Conservation (phyloP, 176 grass and related monocot species). For the Oryza longistaminata region DNA sequence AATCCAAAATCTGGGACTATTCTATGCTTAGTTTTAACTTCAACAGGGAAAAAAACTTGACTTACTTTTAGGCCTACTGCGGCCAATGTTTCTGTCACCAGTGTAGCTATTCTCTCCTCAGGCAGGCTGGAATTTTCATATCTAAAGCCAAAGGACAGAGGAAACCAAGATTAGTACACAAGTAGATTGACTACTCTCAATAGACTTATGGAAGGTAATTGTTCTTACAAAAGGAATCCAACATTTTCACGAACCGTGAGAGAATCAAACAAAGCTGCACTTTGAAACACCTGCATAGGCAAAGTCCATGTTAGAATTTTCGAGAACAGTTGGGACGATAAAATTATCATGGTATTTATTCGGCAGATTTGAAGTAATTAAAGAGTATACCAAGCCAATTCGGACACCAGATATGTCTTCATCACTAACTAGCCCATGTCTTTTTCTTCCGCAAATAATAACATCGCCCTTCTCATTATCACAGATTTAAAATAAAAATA, state of each 20-base stretch:
- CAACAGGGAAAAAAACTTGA: constrained; percentile 21
- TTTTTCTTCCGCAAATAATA: constrained; percentile 75
- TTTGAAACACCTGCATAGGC: constrained; percentile 85
- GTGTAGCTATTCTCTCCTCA: constrained; percentile 60
- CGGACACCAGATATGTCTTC: constrained; percentile 85
- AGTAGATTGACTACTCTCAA: constrained; percentile 18
- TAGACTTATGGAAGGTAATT: constrained; percentile 35
- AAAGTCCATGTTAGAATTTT: constrained; percentile 29
- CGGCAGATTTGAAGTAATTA: constrained; percentile 21
- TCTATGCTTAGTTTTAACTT: background rate
- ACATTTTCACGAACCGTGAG: constrained; percentile 95
- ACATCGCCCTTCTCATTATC: constrained; percentile 77
- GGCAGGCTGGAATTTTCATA: constrained; percentile 91
- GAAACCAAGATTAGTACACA: constrained; percentile 22
- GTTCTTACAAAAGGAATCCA: constrained; percentile 94
- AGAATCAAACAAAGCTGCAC: constrained; percentile 95
- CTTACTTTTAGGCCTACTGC: constrained; percentile 92
- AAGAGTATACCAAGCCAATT: constrained; percentile 76
- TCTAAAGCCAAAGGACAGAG: constrained; percentile 48
- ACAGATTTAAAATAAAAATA: constrained; percentile 14
- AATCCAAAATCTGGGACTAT: background rate
- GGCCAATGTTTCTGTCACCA: constrained; percentile 81
- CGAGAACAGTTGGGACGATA: constrained; percentile 1
- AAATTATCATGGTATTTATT: constrained; percentile 33
- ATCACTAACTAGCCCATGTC: constrained; percentile 88